phyloP scores from a whole-genome alignment of 441 rosid species.

The Syzygium malaccense region DNA sequence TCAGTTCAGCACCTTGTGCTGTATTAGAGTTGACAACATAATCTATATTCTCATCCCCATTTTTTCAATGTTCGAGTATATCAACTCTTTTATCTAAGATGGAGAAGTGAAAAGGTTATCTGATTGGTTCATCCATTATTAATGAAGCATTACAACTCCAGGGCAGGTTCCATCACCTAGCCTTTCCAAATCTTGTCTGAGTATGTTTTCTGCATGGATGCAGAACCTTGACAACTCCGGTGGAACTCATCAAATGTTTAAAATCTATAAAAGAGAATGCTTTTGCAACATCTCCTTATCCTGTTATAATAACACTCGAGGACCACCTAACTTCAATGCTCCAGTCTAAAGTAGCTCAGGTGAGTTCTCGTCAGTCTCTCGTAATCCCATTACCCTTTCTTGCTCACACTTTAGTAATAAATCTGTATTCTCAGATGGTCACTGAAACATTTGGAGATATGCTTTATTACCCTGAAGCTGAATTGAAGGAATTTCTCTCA shows the following conservation, averaged over 20 bases:
- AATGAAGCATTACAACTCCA: not conserved
- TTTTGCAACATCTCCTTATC: constrained; percentile 65
- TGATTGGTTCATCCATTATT: not conserved
- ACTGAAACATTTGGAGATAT: constrained; percentile 64
- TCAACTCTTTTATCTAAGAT: not conserved
- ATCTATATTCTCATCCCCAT: not conserved
- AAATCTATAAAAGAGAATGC: constrained; percentile 74
- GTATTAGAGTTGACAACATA: not conserved
- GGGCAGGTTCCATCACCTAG: not conserved
- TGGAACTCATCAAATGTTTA: constrained; percentile 69
- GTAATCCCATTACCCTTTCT: not conserved
- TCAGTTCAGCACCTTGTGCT: not conserved
- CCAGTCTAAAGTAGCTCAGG: constrained; percentile 89
- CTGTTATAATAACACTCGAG: constrained; percentile 88
- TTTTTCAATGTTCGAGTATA: not conserved
- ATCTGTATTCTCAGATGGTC: constrained; percentile 53
- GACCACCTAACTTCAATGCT: constrained; percentile 86
- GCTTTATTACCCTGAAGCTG: constrained; percentile 61
- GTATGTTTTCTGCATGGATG: not conserved
- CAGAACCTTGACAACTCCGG: constrained; percentile 91
- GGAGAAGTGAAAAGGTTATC: not conserved
- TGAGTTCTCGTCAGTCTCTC: constrained; percentile 6
- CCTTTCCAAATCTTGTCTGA: not conserved
- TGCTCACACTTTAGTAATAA: not conserved
- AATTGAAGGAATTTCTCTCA: constrained; percentile 76